Base-by-base conservation (phyloP, 371 early-diverging fungal species). In the Lichtheimia ornata region DNA sequence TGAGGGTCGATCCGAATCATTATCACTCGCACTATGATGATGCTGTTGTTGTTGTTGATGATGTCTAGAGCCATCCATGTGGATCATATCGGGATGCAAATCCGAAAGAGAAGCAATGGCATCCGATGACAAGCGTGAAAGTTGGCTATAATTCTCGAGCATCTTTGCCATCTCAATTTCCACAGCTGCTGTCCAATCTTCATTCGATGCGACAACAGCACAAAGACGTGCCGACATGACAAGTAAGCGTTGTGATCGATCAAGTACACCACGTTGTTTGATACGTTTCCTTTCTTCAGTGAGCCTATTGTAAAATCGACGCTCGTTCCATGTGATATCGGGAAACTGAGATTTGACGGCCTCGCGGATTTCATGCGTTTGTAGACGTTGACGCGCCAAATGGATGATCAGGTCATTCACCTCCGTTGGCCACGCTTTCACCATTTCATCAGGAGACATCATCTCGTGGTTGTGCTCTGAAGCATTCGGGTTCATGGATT, bases 401-500 rank as follows among this genome's bases (percentile, higher is more conserved):
- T 71, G 69, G 35, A 77, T 75, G 15, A 80, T 80, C 51, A 73
- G 59, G 5, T 77, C 72, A 50, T 67, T 80, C 17, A 80, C 81
- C 54, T 75, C 77, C 2, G 65, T 24, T 18, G 81, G 81, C 84
- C 84, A 83, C 1, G 79, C 74, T 58, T 72, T 70, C 12, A 78
- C 73, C 67, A 81, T 82, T 47, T 81, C 77, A 51, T 76, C 81
- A 13, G 75, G 70, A 13, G 79, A 70, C 35, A 71, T 75, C 59
- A 86, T 65, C 4, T 73, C 73, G 50, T 85, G 86, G 58, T 85
- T 85, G 41, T 85, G 86, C 54, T 79, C 79, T 53, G 74, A 76
- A 2, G 82, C 78, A n/a, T 70, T 76, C 0, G 84, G 83, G 59
- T 83, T 84, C 66, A 76, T 66, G 44, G 83, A 80, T 64, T 79